These are phyloP conservation scores for Podaxis sp. DNA, from an alignment of 768 basidiomycete species.

Conservation along the genomic window DNA sequence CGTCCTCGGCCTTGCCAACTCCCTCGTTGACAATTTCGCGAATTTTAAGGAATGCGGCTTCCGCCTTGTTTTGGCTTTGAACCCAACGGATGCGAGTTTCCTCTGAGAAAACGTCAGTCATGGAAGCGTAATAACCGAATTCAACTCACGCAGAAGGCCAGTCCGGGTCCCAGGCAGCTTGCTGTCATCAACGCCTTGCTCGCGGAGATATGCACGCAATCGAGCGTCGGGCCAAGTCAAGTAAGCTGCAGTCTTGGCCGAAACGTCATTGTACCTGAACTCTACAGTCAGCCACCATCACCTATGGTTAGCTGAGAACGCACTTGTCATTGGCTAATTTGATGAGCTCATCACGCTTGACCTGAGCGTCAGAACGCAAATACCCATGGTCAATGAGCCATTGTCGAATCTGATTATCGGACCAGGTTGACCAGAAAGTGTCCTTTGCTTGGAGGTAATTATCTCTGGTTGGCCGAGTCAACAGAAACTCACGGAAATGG, in stretches of 20 bases:
- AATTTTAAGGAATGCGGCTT: constrained; percentile 59
- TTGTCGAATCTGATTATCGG: constrained; percentile 64
- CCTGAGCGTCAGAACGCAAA: constrained; percentile 55
- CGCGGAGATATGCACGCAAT: constrained; percentile 84
- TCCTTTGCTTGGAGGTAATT: constrained; percentile 66
- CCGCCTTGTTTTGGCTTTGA: constrained; percentile 56
- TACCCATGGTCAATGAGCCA: constrained; percentile 80
- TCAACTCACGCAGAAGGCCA: constrained; percentile 68
- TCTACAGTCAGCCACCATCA: not conserved
- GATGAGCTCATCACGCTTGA: constrained; percentile 75
- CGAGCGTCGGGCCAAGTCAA: constrained; percentile 92
- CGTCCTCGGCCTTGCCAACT: constrained; percentile 76
- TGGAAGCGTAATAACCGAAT: not conserved
- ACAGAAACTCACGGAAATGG: not conserved
- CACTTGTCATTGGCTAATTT: constrained; percentile 73
- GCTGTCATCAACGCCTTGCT: constrained; percentile 72
- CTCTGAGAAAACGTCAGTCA: constrained; percentile 38
- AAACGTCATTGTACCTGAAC: constrained; percentile 52
- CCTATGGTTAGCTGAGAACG: constrained; percentile 14
- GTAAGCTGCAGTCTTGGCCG: constrained; percentile 55
- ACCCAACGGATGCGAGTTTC: constrained; percentile 81
- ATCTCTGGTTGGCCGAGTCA: constrained; percentile 40
- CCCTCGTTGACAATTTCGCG: constrained; percentile 65
- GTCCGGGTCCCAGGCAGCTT: constrained; percentile 64
- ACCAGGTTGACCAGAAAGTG: constrained; percentile 69